Conservation (phyloP, 306 rosid species). For the Ormosia emarginata region DNA sequence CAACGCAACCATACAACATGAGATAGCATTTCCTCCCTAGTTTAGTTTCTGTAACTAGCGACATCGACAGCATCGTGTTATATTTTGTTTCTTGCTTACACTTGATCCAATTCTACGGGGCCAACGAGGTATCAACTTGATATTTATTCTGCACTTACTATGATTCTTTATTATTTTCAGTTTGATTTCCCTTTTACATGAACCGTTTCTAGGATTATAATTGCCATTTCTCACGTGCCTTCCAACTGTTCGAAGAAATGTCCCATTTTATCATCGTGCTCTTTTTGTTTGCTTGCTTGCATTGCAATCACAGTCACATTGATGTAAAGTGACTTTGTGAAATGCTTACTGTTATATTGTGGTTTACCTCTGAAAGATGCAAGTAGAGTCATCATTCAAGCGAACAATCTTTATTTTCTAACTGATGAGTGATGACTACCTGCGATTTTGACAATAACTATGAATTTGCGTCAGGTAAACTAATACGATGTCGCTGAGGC, state of each 20-base stretch:
- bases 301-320: neutral
- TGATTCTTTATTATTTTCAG: neutral
- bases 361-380: neutral
- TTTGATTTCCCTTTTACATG: neutral
- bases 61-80: neutral
- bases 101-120: neutral
- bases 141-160: neutral
- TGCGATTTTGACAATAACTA: neutral
- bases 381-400: neutral
- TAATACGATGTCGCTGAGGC: conserved; percentile 67
- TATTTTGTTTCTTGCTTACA: neutral
- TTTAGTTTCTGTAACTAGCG: neutral
- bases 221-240: neutral
- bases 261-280: neutral
- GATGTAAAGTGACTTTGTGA: neutral
- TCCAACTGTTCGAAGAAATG: conserved; percentile 32
- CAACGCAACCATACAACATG: neutral
- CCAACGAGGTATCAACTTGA: neutral
- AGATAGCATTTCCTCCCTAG: neutral
- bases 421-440: neutral
- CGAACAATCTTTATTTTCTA: neutral
- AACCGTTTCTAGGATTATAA: neutral
- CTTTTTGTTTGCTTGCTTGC: neutral
- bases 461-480: conserved; percentile 26
- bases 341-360: neutral